Percentiles rank a stretch among this genome's conserved stretches.
Evolutionary conservation across 352 stramenopile species (phyloP).

Genomic region (Phytophthora fragariae): DNA sequence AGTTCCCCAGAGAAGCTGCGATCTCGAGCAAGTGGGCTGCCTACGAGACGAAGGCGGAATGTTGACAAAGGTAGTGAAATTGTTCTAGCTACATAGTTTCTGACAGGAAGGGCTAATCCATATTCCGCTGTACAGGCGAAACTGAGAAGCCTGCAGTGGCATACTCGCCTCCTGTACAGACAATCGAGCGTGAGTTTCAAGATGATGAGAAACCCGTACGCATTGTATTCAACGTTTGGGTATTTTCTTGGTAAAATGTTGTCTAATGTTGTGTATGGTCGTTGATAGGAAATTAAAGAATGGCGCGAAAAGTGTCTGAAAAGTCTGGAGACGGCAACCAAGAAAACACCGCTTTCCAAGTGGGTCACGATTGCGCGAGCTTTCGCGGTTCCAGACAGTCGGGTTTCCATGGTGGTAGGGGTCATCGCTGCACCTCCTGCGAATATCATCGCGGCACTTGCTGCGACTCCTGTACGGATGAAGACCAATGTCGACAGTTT

Average conservation of each 20-base stretch:
- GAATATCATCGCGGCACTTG: conserved; percentile 21
- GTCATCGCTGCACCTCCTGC: conserved; percentile 28
- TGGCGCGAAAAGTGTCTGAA: conserved; percentile 56
- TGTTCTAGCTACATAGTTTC: neutral
- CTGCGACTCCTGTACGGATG: conserved; percentile 30
- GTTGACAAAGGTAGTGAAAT: conserved; percentile 13
- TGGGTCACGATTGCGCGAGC: conserved; percentile 50
- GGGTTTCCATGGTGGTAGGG: conserved; percentile 33
- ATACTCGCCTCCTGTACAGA: conserved; percentile 17
- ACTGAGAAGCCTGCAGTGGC: neutral
- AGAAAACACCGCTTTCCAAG: conserved; percentile 47
- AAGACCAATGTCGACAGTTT: conserved; percentile 64
- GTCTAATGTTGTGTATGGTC: neutral
- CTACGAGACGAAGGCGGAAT: conserved; percentile 16
- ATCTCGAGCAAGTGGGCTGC: neutral
- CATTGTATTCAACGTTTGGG: neutral
- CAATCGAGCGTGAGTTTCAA: conserved; percentile 13
- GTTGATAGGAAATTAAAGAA: conserved; percentile 39
- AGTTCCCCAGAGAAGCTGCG: conserved; percentile 26
- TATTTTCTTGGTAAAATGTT: neutral
- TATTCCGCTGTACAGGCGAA: conserved; percentile 4
- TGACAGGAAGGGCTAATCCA: neutral
- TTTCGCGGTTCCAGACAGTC: conserved; percentile 34
- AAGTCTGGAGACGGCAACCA: conserved; percentile 35
- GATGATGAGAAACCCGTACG: conserved; percentile 34